Evolutionary conservation across 768 basidiomycete genomes (phyloP), one percentile per base, ranked within the genome.

Genomic region (Leccinum olivaceopallidum): DNA sequence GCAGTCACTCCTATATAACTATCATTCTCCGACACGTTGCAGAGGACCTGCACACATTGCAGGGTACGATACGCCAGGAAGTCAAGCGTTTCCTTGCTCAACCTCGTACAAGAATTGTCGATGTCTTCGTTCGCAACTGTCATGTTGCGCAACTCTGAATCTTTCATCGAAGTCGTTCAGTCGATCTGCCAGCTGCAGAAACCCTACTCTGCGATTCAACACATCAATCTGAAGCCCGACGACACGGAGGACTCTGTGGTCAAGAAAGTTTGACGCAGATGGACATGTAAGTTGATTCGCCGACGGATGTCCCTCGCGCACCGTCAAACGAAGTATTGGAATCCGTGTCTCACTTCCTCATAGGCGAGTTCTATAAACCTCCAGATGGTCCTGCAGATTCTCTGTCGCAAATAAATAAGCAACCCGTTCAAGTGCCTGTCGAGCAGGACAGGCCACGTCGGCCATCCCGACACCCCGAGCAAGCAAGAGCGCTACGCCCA

Each of bases 11-110:
- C 0, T 93, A 94, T 72, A 83, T 94, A 56, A 86, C 88, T 47
- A 90, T 89, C 67, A 90, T 98, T 62, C 79, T 98, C n/a, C 89
- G 97, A 7, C 97, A 99, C 70, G 76, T 93, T 56, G 85, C 95
- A 53, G 97, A 99, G 75, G 92, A 95, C 63, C 67, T 80, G 2
- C 69, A 76, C 3, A 82, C 81, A 8, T 71, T 98, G 48, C 82
- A 85, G 58, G 78, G 77, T 8, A 80, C 92, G 65, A 95, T 99
- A 85, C 84, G 84, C 24, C 87, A 90, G 63, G 89, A 93, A 60
- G 82, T 98, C 68, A 89, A 86, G 66, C 83, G 87, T 3, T 94
- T 89, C 77, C 88, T 97, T 67, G 75, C 82, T 4, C 87, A 89
- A 62, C 81, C 90, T 34, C 86, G 92, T 34, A 81, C 85, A 13